Base-by-base conservation (phyloP, 345 rosid species). In the Sapria himalayana region DNA sequence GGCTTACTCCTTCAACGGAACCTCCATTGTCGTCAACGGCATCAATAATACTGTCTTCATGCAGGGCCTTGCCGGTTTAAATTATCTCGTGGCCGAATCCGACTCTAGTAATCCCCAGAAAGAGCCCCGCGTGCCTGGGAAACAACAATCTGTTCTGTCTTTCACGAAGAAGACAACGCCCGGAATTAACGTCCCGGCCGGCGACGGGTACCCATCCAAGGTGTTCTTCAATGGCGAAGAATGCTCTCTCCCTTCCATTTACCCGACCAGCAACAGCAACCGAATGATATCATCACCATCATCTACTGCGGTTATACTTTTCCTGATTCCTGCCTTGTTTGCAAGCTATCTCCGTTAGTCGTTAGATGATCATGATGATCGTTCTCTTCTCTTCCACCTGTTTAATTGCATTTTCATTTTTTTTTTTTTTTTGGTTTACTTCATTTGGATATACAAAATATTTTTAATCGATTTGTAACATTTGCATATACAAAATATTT, bases 181-280 rank as follows among this genome's bases (percentile, higher is more conserved):
- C 0, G 85, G 84, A 41, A 57, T 89, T 24, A 69, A 72, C 2
- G 70, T 82, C 45, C 62, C 73, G 17, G 69, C 53, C 9, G 72
- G 93, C 1, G 98, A 89, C 27, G 94, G 94, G 11, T 89, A 76
- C 55, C 94, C 98, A 4, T 64, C 81, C 0, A 89, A 82, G 58
- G 93, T 89, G 24, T 82, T 66, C 64, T 89, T 89, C 60, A 89
- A 89, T 12, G 98, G 98, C 9, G 93, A 89, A 39, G 93, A 82
- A 38, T 89, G 98, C 37, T 54, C 93, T 0, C 79, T 89, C 36
- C 94, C 98, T 25, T 40, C 67, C 4, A 13, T 62, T 17, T 47
- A 43, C 37, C 98, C 98, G 19, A 47, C 66, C 32, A 49, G 58
- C 39, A 52, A 56, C 49, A 40, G 74, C 36, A 57, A 55, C 19